Evolutionary conservation across 2,329 filamentous ascomycete genomes (phyloP).

Genomic region (Colletotrichum cuscutae): DNA sequence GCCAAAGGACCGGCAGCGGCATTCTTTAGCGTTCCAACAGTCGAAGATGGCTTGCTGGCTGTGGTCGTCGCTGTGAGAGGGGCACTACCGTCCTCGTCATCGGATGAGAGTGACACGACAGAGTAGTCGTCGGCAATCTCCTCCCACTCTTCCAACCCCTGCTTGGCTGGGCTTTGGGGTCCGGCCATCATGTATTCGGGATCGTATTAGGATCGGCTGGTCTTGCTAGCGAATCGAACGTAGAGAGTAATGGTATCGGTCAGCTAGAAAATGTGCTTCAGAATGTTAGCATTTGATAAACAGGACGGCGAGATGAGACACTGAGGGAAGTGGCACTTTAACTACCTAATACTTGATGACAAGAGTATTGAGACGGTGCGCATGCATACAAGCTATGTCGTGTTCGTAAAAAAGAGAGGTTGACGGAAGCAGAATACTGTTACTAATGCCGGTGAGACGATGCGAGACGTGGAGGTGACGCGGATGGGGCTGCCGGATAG

Average conservation of each 20-base stretch:
- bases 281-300: background rate
- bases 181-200: background rate
- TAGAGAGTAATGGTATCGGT: background rate
- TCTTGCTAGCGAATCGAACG: background rate
- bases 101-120: slow-evolving; percentile 40
- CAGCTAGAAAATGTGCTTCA: background rate
- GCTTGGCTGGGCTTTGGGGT: background rate
- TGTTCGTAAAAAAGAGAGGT: background rate
- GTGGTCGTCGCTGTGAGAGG: background rate
- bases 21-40: background rate
- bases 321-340: background rate
- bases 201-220: too few species aligned
- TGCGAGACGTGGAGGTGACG: background rate
- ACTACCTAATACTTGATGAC: background rate
- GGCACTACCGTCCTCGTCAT: slow-evolving; percentile 17
- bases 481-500: background rate
- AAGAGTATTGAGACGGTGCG: background rate
- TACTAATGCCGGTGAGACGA: background rate
- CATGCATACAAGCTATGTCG: background rate
- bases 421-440: background rate
- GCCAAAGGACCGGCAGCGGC: background rate
- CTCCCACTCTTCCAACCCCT: slow-evolving; percentile 40
- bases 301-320: background rate
- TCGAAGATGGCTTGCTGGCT: background rate
- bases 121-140: slow-evolving; percentile 40